Evolutionary conservation across 2,329 filamentous ascomycete genomes (phyloP), one percentile per base, ranked within the genome.

Genomic region (Penicillium crustosum): DNA sequence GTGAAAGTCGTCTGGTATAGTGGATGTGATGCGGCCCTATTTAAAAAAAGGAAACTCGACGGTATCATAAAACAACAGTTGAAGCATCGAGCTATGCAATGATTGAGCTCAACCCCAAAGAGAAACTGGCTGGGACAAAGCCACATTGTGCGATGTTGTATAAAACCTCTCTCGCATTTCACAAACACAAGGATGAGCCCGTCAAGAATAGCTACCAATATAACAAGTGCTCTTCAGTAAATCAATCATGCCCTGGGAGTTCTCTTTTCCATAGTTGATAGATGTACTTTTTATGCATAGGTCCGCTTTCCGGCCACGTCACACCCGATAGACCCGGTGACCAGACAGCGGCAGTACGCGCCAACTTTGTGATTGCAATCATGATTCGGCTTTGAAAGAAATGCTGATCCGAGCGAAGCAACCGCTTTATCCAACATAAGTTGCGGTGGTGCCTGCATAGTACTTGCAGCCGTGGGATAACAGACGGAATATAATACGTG

Each of bases 401-500:
- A 29, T 21, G 6, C 2, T 12, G 17, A 31, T 2, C 10, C 2
- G n/a, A 31, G 27, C 21, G 27, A 45, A 21, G n/a, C 31, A 21
- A n/a, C 27, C 8, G 19, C 29, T 23, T 35, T 17, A 13, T 17
- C 42, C 17, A 10, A 31, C 12, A 17, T 29, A 35, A 35, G 79
- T 74, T 43, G 78, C 79, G 19, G 66, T 63, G 9, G 68, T 61
- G 23, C 77, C 75, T 49, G 80, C 77, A 60, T 83, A 78, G 59
- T 78, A 78, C 63, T 84, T 82, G 57, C 82, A 79, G 69, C 92
- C 88, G 70, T 92, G 86, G 29, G 95, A 79, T 25, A 90, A 68
- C 41, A 96, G 75, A 73, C 5, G 9, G 1, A 9, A 35, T 93
- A 92, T 8, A 96, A 80, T 8, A 94, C 73, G 73, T 93, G 87